A percentile compares a stretch with the other conserved stretches of the same genome.
phyloP scores from a whole-genome alignment of 2,329 filamentous ascomycete species.

The Aspergillus spinulosporus region DNA sequence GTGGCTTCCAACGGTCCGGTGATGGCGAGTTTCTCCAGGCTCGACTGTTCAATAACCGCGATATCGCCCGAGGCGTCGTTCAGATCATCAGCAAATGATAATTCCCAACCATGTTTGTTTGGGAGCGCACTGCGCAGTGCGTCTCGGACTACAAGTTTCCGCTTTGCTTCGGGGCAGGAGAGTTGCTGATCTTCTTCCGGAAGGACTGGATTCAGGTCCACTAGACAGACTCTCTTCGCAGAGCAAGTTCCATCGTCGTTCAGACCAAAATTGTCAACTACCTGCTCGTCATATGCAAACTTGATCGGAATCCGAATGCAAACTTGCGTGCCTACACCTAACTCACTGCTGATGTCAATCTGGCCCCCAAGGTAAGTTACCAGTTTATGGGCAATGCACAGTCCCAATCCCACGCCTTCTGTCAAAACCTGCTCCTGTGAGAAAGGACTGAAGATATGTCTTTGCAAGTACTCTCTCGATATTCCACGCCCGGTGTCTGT shows the following conservation, averaged over 20 bases:
- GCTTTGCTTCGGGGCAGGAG: slow-evolving; percentile 29
- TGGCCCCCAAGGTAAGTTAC: slow-evolving; percentile 58
- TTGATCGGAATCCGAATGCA: slow-evolving; percentile 31
- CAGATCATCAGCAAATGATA: slow-evolving; percentile 28
- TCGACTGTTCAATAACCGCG: slow-evolving; percentile 30
- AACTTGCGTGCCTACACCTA: slow-evolving; percentile 30
- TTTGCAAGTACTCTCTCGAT: slow-evolving; percentile 57
- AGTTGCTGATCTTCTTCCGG: slow-evolving; percentile 17
- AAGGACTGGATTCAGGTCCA: slow-evolving; percentile 30
- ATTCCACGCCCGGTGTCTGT: slow-evolving; percentile 66
- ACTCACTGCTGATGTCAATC: slow-evolving; percentile 54
- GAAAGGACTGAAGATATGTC: slow-evolving; percentile 62
- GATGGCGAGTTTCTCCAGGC: slow-evolving; percentile 18
- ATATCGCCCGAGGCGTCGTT: slow-evolving; percentile 28
- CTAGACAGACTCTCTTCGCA: slow-evolving; percentile 24
- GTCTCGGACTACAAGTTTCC: slow-evolving; percentile 30
- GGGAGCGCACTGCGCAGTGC: slow-evolving; percentile 29
- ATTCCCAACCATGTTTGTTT: slow-evolving; percentile 26
- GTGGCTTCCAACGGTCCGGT: slow-evolving; percentile 12
- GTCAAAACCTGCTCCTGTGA: slow-evolving; percentile 60
- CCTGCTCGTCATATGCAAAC: background rate
- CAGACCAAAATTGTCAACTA: too few species aligned
- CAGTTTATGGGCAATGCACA: slow-evolving; percentile 62
- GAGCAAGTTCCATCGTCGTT: background rate
- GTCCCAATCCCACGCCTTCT: slow-evolving; percentile 63